phyloP scores from a whole-genome alignment of 345 rosid species.

The Populus ilicifolia region DNA sequence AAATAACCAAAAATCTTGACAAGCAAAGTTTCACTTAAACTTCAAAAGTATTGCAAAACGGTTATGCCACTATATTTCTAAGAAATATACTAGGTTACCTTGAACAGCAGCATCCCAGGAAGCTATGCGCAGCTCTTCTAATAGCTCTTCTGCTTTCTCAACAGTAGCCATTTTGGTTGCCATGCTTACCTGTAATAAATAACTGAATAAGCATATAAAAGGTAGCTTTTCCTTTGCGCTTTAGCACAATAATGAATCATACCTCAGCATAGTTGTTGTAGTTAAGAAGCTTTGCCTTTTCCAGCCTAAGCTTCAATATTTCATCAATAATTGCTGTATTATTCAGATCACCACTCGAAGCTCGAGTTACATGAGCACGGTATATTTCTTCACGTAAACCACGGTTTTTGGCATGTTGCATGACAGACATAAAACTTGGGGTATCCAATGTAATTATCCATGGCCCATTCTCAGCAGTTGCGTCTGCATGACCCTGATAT shows the following conservation, averaged over 20 bases:
- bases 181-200: slow-evolving; percentile 71
- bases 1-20: not conserved
- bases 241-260: slow-evolving; percentile 15
- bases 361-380: slow-evolving; percentile 62
- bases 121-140: slow-evolving; percentile 78
- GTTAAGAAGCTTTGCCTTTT: slow-evolving; percentile 73
- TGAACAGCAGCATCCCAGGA: slow-evolving; percentile 86
- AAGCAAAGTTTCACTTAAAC: not conserved
- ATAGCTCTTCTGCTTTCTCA: slow-evolving; percentile 69
- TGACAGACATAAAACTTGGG: slow-evolving; percentile 75
- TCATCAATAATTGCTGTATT: slow-evolving; percentile 68
- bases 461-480: slow-evolving; percentile 80
- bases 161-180: slow-evolving; percentile 93
- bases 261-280: slow-evolving; percentile 92
- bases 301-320: slow-evolving; percentile 68
- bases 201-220: slow-evolving; percentile 17
- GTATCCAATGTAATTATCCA: slow-evolving; percentile 82
- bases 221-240: not conserved
- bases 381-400: slow-evolving; percentile 81
- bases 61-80: not conserved
- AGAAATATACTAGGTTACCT: slow-evolving; percentile 42
- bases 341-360: slow-evolving; percentile 76
- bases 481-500: slow-evolving; percentile 71
- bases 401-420: slow-evolving; percentile 83
- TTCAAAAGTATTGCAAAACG: slow-evolving; percentile 1